Percentiles rank a stretch among this genome's conserved stretches.
These are phyloP conservation scores for Pseudopyrenochaeta lycopersici DNA, from an alignment of 2,329 filamentous ascomycete species.

Conservation along the genomic window DNA sequence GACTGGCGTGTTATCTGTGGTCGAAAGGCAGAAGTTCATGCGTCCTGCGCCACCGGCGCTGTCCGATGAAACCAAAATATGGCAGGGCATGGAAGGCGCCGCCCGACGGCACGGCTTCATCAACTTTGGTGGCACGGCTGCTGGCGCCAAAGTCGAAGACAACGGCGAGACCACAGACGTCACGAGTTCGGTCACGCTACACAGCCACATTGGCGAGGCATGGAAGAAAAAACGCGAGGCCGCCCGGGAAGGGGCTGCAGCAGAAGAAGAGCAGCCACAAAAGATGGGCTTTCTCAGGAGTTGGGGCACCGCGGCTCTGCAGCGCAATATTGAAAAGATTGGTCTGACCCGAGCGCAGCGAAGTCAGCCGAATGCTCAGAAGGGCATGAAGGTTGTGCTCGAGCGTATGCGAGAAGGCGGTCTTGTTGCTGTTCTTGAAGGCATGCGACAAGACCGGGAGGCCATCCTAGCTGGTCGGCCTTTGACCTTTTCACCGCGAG, in stretches of 20 bases:
- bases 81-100: slow-evolving; percentile 41
- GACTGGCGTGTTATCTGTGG: slow-evolving; percentile 79
- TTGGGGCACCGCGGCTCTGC: slow-evolving; percentile 76
- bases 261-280: slow-evolving; percentile 57
- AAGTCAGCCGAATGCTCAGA: slow-evolving; percentile 80
- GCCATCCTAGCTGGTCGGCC: slow-evolving; percentile 39
- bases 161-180: slow-evolving; percentile 67
- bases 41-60: slow-evolving; percentile 47
- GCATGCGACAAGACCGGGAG: slow-evolving; percentile 71
- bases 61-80: slow-evolving; percentile 34
- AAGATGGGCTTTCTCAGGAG: slow-evolving; percentile 66
- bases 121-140: slow-evolving; percentile 31
- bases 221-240: slow-evolving; percentile 60
- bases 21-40: slow-evolving; percentile 77
- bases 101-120: slow-evolving; percentile 44
- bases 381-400: slow-evolving; percentile 84
- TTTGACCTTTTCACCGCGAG: slow-evolving; percentile 18
- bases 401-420: slow-evolving; percentile 74
- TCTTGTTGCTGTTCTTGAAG: slow-evolving; percentile 73
- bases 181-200: slow-evolving; percentile 76
- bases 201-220: slow-evolving; percentile 75
- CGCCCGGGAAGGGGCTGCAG: slow-evolving; percentile 46
- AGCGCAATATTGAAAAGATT: slow-evolving; percentile 81
- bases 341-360: slow-evolving; percentile 80
- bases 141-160: slow-evolving; percentile 40